Base-by-base conservation (phyloP, 2,329 filamentous ascomycete species). In the Hypoxylon sp. region DNA sequence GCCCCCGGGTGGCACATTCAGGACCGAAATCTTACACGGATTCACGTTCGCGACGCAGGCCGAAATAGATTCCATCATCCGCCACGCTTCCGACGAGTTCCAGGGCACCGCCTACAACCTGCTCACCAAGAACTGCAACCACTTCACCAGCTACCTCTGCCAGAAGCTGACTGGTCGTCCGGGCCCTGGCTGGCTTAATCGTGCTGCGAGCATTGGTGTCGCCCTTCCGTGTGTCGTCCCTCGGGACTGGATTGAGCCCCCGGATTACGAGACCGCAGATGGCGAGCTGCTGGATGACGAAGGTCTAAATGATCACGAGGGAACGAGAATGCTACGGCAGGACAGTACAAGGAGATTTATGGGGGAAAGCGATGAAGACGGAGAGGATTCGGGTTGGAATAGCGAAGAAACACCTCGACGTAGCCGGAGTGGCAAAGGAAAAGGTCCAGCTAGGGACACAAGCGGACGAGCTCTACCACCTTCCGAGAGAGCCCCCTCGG, bases 111-210 rank as follows among this genome's bases (percentile, higher is more conserved):
- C 87, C 13, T 96, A 97, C 80, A 95, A 96, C 76, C 86, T 97
- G 13, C 85, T 97, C 49, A 94, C 90, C 20, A 90, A 90, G 74
- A 97, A 97, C 80, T 97, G 93, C 85, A 97, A 97, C 79, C 93
- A 97, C 79, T 97, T 97, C 78, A 95, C 93, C 1, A 89, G 89
- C 20, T 89, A 91, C 74, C 85, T 97, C 17, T 94, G 92, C 80
- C 85, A 91, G 77, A 88, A 88, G 72, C 85, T 97, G 61, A 95
- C 92, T 1, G 89, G 90, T 5, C 86, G 88, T 50, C 83, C 89
- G 0, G 92, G 91, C 0, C 93, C 93, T 0, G 81, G 80, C 17
- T 97, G 93, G 91, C 82, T 97, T 60, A 97, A 97, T 76, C 88
- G 93, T 61, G 93, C 93, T 1, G 93, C 93, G n/a, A 91, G 88